Base-by-base conservation (phyloP, 345 rosid species). In the Rhodamnia rubescens region DNA sequence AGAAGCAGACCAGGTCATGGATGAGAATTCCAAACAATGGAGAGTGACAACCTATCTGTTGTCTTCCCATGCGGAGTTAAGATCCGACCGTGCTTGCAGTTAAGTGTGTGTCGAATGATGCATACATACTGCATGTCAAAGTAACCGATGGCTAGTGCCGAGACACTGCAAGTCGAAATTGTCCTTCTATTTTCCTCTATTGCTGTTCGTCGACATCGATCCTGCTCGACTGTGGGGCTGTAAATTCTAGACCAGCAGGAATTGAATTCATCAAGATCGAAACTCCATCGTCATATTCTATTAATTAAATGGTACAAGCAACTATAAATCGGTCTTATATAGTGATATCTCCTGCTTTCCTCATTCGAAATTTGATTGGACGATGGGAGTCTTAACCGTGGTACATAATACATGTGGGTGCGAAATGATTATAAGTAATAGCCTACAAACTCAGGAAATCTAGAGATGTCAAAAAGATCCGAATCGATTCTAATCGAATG, bases 181-280 rank as follows among this genome's bases (percentile, higher is more conserved):
- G 1, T 64, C 44, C 32, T 52, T 61, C 44, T 42, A 16, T 32
- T 20, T 29, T 15, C 44, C 12, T 64, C 1, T 16, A 32, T 1
- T 0, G 22, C 0, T n/a, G n/a, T 16, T 16, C 0, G 6, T 16
- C 1, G 1, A 8, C 6, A 32, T 64, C 0, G 3, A 64, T 32
- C 12, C 44, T 64, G 8, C 75, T 29, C 16, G 44, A 64, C 32
- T 16, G 21, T 16, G 16, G 4, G 0, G 1, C 3, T 1, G 24
- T 16, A 8, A 16, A 32, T 64, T 64, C 36, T 8, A 24, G 12
- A 20, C 24, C 0, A 8, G 12, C 12, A 2, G 1, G 24, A 5
- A 64, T 7, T 8, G 21, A 29, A 32, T 32, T 64, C 24, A 32
- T 32, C 1, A 10, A 8, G 75, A 64, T 64, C 11, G 16, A 29